These are phyloP conservation scores for Metschnikowia similis DNA, from an alignment of 805 yeast genomes.

Conservation along the genomic window DNA sequence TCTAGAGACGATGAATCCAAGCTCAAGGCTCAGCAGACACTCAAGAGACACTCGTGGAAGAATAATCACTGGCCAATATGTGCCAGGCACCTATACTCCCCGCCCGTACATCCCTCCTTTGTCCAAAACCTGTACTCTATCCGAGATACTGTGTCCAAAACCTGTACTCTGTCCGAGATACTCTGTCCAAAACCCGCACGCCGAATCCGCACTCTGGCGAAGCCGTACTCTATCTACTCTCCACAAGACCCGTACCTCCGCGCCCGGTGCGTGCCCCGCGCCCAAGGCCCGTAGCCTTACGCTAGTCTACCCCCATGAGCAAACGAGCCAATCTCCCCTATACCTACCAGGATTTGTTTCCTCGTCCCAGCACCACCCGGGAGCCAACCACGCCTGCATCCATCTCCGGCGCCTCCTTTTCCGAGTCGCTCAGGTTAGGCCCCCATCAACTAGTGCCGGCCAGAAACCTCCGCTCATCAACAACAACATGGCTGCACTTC, in stretches of 20 bases:
- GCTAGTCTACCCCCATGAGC: slow-evolving; percentile 21
- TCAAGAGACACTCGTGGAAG: background rate
- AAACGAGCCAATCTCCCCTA: slow-evolving; percentile 39
- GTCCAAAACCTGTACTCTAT: too few relatives aligned
- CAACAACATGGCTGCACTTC: slow-evolving; percentile 20
- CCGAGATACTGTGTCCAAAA: too few relatives aligned
- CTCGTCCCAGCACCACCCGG: slow-evolving; percentile 19
- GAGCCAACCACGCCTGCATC: slow-evolving; percentile 15
- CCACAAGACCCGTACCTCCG: background rate
- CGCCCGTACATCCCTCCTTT: too few relatives aligned
- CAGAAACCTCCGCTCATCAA: slow-evolving; percentile 7
- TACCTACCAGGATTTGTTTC: slow-evolving; percentile 41
- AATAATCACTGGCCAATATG: too few relatives aligned
- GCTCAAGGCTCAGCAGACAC: background rate
- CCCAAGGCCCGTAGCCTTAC: background rate
- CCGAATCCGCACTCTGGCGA: too few relatives aligned
- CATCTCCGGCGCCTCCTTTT: slow-evolving; percentile 22
- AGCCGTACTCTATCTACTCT: too few relatives aligned
- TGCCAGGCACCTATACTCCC: too few relatives aligned
- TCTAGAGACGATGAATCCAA: background rate
- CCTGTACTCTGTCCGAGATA: too few relatives aligned
- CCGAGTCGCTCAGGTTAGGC: slow-evolving; percentile 15
- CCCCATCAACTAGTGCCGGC: slow-evolving; percentile 14
- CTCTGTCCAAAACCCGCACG: too few relatives aligned
- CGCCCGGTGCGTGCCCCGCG: background rate